Conservation (phyloP, 768 basidiomycete genomes). For the Brasilioporus rufonigricans region DNA sequence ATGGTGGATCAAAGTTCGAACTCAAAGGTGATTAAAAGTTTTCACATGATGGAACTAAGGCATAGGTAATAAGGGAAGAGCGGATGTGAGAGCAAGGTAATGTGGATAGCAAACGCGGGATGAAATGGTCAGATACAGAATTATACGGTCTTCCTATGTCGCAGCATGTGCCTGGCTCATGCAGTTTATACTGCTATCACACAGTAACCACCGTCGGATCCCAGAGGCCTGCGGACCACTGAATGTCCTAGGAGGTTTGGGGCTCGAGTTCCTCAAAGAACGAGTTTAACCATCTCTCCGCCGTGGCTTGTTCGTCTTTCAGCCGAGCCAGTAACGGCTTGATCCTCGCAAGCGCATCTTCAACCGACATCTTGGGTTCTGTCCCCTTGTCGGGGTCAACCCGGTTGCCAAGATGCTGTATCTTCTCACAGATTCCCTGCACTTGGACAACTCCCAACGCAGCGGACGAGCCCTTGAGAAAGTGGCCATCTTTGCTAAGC, state of each 20-base stretch:
- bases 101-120: constrained; percentile 16
- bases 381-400: constrained; percentile 53
- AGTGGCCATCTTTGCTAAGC: constrained; percentile 83
- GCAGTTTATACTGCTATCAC: constrained; percentile 8
- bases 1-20: constrained; percentile 16
- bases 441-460: constrained; percentile 85
- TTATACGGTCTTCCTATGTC: constrained; percentile 20
- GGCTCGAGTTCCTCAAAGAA: constrained; percentile 12
- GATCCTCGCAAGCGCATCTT: constrained; percentile 61
- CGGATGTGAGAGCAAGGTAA: constrained; percentile 17
- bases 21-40: constrained; percentile 25
- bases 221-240: neutral
- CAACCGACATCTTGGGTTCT: constrained; percentile 39
- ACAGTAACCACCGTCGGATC: constrained; percentile 11
- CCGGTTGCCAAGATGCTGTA: constrained; percentile 79
- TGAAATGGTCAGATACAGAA: constrained; percentile 24
- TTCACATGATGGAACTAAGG: constrained; percentile 24
- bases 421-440: constrained; percentile 81
- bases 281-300: constrained; percentile 64
- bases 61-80: constrained; percentile 20
- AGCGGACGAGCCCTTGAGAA: constrained; percentile 95
- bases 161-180: constrained; percentile 10
- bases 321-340: constrained; percentile 52
- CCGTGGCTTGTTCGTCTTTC: constrained; percentile 65
- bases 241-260: constrained; percentile 1